Base-by-base conservation (phyloP, 305 asterid genomes). In the Rubia balearica region DNA sequence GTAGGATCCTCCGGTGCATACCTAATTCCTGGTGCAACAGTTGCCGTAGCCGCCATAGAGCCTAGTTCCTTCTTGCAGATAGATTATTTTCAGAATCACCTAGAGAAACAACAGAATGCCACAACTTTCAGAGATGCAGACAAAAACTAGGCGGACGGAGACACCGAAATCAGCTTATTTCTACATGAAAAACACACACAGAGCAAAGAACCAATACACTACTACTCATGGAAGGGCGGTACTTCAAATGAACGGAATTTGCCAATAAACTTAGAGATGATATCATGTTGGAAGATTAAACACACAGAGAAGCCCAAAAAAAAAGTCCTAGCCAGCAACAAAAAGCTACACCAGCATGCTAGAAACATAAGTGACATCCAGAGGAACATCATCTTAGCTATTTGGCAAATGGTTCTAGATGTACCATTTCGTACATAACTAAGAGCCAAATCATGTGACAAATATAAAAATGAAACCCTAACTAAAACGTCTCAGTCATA, bases 1-100 rank as follows among this genome's bases (percentile, higher is more conserved):
- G 90, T 80, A 45, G 98, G 90, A 79, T 91, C 99, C 84, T 88
- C 99, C 16, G 99, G 98, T 14, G 99, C 99, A 76, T 88, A 95
- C 4, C 89, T 83, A 42, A 89, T 74, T 56, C 88, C 90, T 74
- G 84, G 71, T 17, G 87, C 65, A 67, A 81, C 84, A 68, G 95
- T 57, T 61, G 85, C 95, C 71, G 96, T 70, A 67, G 92, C 82
- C 3, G 91, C 87, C 98, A 92, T 92, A 21, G 74, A 76, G 74
- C 69, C 74, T 56, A 40, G 64, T 61, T 30, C 66, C 36, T n/a
- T 60, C 74, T 62, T 56, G 46, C 36, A 2, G 10, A 56, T 9
- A 60, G 41, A 64, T 5, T 17, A 17, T 19, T 46, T 63, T 60
- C 68, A 5, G 33, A 70, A n/a, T 62, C 40, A 62, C 33, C 65